Percentiles rank a stretch among this genome's conserved stretches.
Conservation (phyloP, 495 filamentous ascomycete species). For the Patellaria atrata region DNA sequence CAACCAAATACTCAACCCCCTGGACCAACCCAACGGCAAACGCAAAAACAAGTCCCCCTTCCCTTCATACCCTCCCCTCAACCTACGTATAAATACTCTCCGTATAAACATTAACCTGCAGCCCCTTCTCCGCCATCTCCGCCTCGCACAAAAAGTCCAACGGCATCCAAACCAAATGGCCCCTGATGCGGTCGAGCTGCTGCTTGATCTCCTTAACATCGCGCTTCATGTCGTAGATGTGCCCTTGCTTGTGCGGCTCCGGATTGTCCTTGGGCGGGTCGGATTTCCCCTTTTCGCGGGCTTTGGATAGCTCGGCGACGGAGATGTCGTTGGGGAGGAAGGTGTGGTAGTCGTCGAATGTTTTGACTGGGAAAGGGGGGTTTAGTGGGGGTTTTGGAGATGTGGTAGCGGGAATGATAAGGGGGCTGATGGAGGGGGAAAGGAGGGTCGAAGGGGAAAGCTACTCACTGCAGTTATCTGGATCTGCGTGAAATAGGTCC, state of each 20-base stretch:
- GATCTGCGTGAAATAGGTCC: slow-evolving; percentile 82
- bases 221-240: slow-evolving; percentile 66
- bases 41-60: no score
- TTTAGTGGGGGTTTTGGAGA: no score
- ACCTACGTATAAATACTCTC: slow-evolving; percentile 48
- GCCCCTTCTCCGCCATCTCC: slow-evolving; percentile 78
- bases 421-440: slow-evolving; percentile 10
- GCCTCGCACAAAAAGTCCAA: slow-evolving; percentile 73
- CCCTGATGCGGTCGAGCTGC: slow-evolving; percentile 66
- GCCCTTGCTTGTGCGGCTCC: slow-evolving; percentile 60
- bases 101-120: slow-evolving; percentile 58
- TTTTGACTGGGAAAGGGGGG: no score
- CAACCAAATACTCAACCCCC: no score
- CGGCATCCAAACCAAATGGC: slow-evolving; percentile 93
- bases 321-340: slow-evolving; percentile 29
- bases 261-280: slow-evolving; percentile 37
- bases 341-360: slow-evolving; percentile 73
- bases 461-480: slow-evolving; percentile 77
- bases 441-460: not conserved
- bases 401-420: slow-evolving; percentile 3
- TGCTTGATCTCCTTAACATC: slow-evolving; percentile 52
- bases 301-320: not conserved
- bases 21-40: no score
- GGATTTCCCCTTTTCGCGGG: slow-evolving; percentile 26
- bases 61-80: not conserved